Evolutionary conservation across 2,329 filamentous ascomycete genomes (phyloP).

Genomic region (Phoma sp.): DNA sequence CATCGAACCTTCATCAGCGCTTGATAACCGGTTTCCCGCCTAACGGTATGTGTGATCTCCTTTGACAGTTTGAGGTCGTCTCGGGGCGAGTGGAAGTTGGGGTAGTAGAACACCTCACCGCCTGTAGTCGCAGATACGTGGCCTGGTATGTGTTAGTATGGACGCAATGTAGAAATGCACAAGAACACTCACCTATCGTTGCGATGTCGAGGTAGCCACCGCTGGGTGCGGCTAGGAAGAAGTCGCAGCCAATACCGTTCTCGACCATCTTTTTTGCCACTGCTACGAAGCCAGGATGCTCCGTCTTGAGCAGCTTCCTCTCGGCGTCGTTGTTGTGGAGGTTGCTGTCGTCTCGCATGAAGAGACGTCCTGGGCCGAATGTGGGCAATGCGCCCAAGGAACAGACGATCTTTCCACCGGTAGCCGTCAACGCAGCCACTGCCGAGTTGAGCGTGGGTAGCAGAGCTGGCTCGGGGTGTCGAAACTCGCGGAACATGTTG

Average conservation of each 20-base stretch:
- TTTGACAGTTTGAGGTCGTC: constrained; percentile 83
- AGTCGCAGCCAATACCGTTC: constrained; percentile 85
- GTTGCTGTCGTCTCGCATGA: constrained; percentile 87
- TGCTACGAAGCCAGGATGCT: constrained; percentile 88
- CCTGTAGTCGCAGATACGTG: constrained; percentile 88
- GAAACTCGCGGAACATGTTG: constrained; percentile 82
- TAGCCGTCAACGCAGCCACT: constrained; percentile 80
- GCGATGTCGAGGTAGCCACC: constrained; percentile 93
- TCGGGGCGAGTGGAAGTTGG: constrained; percentile 88
- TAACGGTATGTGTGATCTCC: constrained; percentile 86
- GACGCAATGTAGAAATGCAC: too few species aligned
- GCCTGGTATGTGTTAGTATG: constrained; percentile 56
- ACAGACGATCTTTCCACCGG: constrained; percentile 91
- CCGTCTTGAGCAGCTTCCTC: constrained; percentile 88
- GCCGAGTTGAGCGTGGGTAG: constrained; percentile 84
- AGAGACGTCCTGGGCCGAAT: constrained; percentile 85
- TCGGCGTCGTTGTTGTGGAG: constrained; percentile 81
- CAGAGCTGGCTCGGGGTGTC: constrained; percentile 89
- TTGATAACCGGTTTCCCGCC: constrained; percentile 91
- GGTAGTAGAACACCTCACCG: constrained; percentile 95
- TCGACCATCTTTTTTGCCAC: constrained; percentile 86
- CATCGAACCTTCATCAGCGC: constrained; percentile 98
- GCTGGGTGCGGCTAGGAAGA: constrained; percentile 90
- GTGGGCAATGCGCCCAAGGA: constrained; percentile 88
- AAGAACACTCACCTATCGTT: constrained; percentile 72